Evolutionary conservation across 148 eudicot species (phyloP).

Genomic region (Fagopyrum homotropicum): DNA sequence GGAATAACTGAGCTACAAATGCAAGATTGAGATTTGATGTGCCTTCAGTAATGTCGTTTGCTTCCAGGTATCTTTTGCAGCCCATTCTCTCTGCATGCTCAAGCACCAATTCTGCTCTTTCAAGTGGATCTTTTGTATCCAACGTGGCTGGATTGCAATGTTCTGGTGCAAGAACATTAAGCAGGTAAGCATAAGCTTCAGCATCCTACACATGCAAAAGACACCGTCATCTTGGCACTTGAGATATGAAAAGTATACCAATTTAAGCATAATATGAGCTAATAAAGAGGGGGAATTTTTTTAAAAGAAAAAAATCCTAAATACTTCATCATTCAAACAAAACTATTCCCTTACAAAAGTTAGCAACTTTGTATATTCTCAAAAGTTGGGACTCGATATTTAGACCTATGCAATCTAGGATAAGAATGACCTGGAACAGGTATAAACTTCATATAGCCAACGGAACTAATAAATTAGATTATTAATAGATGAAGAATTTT

Average conservation of each 20-base stretch:
- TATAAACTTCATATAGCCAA: too few species aligned
- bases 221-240: not conserved
- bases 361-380: too few species aligned
- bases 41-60: conserved; percentile 82
- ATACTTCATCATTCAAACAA: too few species aligned
- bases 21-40: conserved; percentile 86
- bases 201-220: conserved; percentile 59
- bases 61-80: conserved; percentile 79
- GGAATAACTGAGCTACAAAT: conserved; percentile 89
- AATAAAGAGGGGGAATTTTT: too few species aligned
- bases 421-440: too few species aligned
- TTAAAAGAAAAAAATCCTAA: too few species aligned
- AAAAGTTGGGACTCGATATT: too few species aligned
- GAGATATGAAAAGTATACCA: not conserved
- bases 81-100: conserved; percentile 98
- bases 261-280: not conserved
- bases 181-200: conserved; percentile 88
- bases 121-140: conserved; percentile 61
- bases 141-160: conserved; percentile 79
- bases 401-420: too few species aligned
- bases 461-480: too few species aligned
- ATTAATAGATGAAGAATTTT: not conserved
- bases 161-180: conserved; percentile 96
- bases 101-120: conserved; percentile 77
- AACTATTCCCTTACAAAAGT: too few species aligned